phyloP scores from a whole-genome alignment of 805 yeast species.

The Lachancea sp. region DNA sequence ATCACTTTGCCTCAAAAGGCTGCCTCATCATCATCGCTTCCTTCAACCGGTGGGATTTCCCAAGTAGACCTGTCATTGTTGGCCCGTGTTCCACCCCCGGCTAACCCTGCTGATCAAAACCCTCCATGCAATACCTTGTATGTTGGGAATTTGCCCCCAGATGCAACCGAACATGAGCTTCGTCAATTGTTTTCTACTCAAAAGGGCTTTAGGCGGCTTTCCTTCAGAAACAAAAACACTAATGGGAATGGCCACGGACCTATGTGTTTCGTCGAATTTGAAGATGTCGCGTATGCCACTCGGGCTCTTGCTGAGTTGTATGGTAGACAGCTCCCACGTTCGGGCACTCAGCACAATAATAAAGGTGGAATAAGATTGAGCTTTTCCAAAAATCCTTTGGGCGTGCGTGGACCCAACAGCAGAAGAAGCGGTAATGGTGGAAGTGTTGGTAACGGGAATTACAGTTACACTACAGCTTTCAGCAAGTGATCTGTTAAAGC shows the following conservation, averaged over 20 bases:
- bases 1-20: slow-evolving; percentile 16
- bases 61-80: slow-evolving; percentile 61
- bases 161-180: slow-evolving; percentile 89
- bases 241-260: slow-evolving; percentile 75
- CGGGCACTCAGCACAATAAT: slow-evolving; percentile 46
- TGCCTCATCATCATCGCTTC: slow-evolving; percentile 27
- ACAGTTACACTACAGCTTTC: slow-evolving; percentile 17
- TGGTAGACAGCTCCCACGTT: slow-evolving; percentile 84
- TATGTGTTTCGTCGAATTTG: slow-evolving; percentile 99
- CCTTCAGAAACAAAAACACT: slow-evolving; percentile 71
- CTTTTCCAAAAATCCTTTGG: slow-evolving; percentile 93
- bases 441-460: slow-evolving; percentile 11
- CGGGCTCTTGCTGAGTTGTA: slow-evolving; percentile 89
- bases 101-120: slow-evolving; percentile 97
- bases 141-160: slow-evolving; percentile 96
- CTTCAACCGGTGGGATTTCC: slow-evolving; percentile 26
- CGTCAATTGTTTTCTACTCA: slow-evolving; percentile 82
- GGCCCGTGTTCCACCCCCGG: slow-evolving; percentile 83
- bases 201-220: slow-evolving; percentile 85
- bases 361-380: slow-evolving; percentile 95
- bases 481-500: background rate
- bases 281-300: slow-evolving; percentile 90
- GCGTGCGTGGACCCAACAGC: slow-evolving; percentile 73
- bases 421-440: slow-evolving; percentile 33
- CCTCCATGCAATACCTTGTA: slow-evolving; percentile 97